Base-by-base conservation (phyloP, 1,284 basidiomycete genomes). In the Malassezia caprae region DNA sequence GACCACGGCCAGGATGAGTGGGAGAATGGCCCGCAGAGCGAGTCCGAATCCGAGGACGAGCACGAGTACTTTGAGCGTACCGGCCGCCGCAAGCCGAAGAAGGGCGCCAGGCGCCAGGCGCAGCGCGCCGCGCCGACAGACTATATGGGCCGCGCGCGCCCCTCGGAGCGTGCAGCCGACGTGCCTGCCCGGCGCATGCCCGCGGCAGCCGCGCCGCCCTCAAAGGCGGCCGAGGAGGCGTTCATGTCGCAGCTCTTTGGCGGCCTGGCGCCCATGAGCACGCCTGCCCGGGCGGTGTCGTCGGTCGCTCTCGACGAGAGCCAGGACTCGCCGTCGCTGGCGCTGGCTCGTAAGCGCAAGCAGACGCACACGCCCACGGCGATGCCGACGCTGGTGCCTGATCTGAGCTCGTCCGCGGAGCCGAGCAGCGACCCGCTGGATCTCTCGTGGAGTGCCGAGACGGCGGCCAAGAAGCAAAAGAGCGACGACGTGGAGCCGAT, bases 1-100 rank as follows among this genome's bases (percentile, higher is more conserved):
- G 94, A 99, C 76, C 88, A 94, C 68, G 94, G 94, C 4, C 84
- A 88, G 81, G 91, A 96, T 62, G 90, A 93, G 67, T 96, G 88
- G 84, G 77, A 78, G 45, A 56, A 68, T 23, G 79, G 78, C 31
- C 35, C 59, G 13, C 65, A 19, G 17, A 51, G 54, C 24, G 28
- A 21, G n/a, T 45, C 42, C 6, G 53, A 56, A n/a, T 63, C 63
- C 6, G 72, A 73, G 46, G 58, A 64, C 23, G 67, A 68, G 45
- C 53, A 64, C 7, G 72, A 73, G 19, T 73, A 71, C 61, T 73
- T 58, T 55, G 66, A 65, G 47, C 58, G 72, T 10, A 74, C 72
- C 2, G 70, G 70, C 19, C 58, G 65, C 17, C 56, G 58, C 41
- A 74, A 73, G 58, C 67, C 68, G 23, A 73, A 72, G 54, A 67